phyloP scores from a whole-genome alignment of 1,139 yeast species.

The Magnusiomyces paraingens region DNA sequence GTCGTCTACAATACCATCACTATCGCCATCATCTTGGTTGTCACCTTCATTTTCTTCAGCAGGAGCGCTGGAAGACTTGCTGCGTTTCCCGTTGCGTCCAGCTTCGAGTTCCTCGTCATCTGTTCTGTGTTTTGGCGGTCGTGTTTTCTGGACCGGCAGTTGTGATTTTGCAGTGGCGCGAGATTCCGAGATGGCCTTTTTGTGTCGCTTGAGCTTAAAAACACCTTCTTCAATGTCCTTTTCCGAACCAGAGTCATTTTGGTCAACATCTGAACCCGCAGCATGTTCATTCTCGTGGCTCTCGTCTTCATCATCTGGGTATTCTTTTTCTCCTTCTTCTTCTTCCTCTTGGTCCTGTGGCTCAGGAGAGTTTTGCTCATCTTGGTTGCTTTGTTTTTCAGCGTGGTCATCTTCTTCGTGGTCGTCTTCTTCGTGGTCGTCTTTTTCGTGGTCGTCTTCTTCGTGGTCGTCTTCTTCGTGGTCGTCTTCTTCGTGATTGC shows the following conservation, averaged over 20 bases:
- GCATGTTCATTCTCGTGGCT: background rate
- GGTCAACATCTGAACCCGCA: constrained; percentile 34
- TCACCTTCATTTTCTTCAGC: constrained; percentile 26
- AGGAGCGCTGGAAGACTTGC: constrained; percentile 19
- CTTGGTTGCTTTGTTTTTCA: constrained; percentile 16
- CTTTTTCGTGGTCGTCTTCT: constrained; percentile 17
- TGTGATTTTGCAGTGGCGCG: constrained; percentile 15
- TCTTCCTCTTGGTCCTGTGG: constrained; percentile 28
- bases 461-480: background rate
- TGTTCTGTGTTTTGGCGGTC: constrained; percentile 17
- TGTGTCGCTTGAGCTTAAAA: constrained; percentile 36
- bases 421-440: constrained; percentile 8
- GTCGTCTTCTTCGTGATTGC: background rate
- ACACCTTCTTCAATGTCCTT: constrained; percentile 36
- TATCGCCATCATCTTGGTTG: constrained; percentile 19
- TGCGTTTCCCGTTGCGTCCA: background rate
- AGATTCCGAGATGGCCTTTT: constrained; percentile 23
- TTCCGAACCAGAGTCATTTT: constrained; percentile 28
- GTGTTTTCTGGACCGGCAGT: constrained; percentile 18
- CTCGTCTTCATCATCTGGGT: constrained; percentile 5
- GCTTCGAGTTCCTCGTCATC: constrained; percentile 16
- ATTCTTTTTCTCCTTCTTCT: constrained; percentile 14
- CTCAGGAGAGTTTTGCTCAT: constrained; percentile 27
- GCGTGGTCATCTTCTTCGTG: constrained; percentile 13
- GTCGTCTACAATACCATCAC: constrained; percentile 31